phyloP scores from a whole-genome alignment of 2,329 filamentous ascomycete genomes.

The Scolecobasidium constrictum region DNA sequence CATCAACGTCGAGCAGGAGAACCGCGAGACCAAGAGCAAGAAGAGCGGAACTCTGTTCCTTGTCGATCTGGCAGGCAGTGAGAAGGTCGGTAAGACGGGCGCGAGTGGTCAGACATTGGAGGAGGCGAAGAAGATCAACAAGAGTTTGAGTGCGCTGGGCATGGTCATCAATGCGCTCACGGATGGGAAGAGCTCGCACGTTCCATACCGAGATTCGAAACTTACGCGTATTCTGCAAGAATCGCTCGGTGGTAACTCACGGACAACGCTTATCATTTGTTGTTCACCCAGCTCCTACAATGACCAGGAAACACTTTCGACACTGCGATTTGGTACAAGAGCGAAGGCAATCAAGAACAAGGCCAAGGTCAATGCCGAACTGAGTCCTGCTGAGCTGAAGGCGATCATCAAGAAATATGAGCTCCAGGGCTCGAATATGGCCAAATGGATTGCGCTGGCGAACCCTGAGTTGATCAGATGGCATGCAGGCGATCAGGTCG shows the following conservation, averaged over 20 bases:
- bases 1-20: constrained; percentile 94
- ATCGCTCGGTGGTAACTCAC: constrained; percentile 90
- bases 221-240: constrained; percentile 96
- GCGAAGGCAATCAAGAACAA: constrained; percentile 99
- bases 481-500: constrained; percentile 79
- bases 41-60: constrained; percentile 96
- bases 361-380: constrained; percentile 97
- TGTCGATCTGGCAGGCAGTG: constrained; percentile 94
- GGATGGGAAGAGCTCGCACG: constrained; percentile 90
- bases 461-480: constrained; percentile 79
- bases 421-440: constrained; percentile 77
- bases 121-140: constrained; percentile 99
- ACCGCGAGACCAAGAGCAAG: constrained; percentile 87
- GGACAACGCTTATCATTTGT: constrained; percentile 97
- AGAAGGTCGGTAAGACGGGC: constrained; percentile 97
- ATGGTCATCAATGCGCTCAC: constrained; percentile 99
- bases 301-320: constrained; percentile 86
- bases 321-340: constrained; percentile 85
- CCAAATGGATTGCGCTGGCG: constrained; percentile 71
- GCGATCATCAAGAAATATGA: constrained; percentile 85
- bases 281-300: constrained; percentile 99
- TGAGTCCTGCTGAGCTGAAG: constrained; percentile 93
- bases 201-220: constrained; percentile 96
- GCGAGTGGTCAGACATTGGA: constrained; percentile 94
- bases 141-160: constrained; percentile 92